phyloP scores from a whole-genome alignment of 106 monocot species.

The Cymbidium sinense region DNA sequence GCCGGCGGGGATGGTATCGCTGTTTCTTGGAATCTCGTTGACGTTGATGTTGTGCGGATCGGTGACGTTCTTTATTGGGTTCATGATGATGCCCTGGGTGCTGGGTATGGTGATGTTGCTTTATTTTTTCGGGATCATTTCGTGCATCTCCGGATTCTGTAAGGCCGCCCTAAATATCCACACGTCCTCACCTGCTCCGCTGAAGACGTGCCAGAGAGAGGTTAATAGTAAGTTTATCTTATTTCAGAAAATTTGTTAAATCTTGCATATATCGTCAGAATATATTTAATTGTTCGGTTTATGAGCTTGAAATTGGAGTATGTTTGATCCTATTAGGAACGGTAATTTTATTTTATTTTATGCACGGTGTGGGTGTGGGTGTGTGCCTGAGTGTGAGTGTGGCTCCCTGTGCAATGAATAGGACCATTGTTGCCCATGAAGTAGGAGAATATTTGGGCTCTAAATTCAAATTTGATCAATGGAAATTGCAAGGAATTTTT shows the following conservation, averaged over 20 bases:
- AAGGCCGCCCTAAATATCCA: not conserved
- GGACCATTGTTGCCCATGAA: too few relatives aligned
- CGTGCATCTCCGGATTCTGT: not conserved
- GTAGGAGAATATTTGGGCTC: too few relatives aligned
- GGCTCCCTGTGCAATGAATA: too few relatives aligned
- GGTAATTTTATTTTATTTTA: too few relatives aligned
- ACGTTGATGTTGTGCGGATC: constrained; percentile 15
- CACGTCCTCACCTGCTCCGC: not conserved
- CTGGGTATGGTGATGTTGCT: not conserved
- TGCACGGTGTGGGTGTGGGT: too few relatives aligned
- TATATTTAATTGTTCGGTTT: not conserved
- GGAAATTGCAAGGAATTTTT: too few relatives aligned
- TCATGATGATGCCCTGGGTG: constrained; percentile 16
- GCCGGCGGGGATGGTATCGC: constrained; percentile 2
- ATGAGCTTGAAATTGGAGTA: not conserved
- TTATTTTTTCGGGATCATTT: constrained; percentile 4
- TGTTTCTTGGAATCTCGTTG: constrained; percentile 3
- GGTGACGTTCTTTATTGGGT: constrained; percentile 9
- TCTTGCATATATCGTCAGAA: not conserved
- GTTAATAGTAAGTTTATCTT: not conserved
- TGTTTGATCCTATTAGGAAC: not conserved
- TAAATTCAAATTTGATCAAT: too few relatives aligned
- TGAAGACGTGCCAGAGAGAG: not conserved
- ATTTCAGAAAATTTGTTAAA: not conserved
- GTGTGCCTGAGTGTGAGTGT: too few relatives aligned